Base-by-base conservation (phyloP, 2,329 filamentous ascomycete species). In the Periglandula ipomoeae region DNA sequence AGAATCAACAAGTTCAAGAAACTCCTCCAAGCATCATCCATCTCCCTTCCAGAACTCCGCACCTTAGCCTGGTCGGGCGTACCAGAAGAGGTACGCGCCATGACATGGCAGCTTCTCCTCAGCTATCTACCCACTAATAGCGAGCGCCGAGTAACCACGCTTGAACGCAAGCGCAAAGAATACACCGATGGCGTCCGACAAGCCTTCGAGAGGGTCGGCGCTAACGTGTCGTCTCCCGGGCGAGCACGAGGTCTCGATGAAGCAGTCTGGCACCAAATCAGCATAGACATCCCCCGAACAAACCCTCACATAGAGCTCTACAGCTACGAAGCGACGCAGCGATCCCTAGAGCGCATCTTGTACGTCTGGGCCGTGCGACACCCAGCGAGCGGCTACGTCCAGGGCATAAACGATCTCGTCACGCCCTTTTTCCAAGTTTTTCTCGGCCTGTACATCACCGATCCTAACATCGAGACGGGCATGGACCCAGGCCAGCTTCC, bases 341-440 rank as follows among this genome's bases (percentile, higher is more conserved):
- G 90, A 48, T 96, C 89, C 1, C 71, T 98, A 13, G 94, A 98
- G 67, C 82, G 91, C 44, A 97, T 98, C 57, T 70, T 98, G 19
- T 98, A 98, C 63, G 81, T 98, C 2, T 98, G 93, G 93, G 93
- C 93, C 2, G 95, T 98, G 57, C 82, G 94, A 45, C 93, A 98
- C 70, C 93, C 93, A 1, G 94, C 94, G 5, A 95, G 89, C 61
- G 93, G 93, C 46, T 98, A 98, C 61, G 93, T 98, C 0, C 93
- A 98, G 70, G 93, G 93, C 32, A 98, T 98, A 69, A 98, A 98
- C 65, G 93, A 98, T 63, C 78, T 98, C 26, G 93, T 96, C 11
- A 95, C 91, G 9, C 93, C 93, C 1, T 97, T 98, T 63, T 98
- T 89, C 86, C 90, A 98, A 67, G 91, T 97, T 2, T 98, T 98